These are phyloP conservation scores for Conoideocrella luteorostrata DNA, from an alignment of 2,329 filamentous ascomycete genomes.

Conservation along the genomic window DNA sequence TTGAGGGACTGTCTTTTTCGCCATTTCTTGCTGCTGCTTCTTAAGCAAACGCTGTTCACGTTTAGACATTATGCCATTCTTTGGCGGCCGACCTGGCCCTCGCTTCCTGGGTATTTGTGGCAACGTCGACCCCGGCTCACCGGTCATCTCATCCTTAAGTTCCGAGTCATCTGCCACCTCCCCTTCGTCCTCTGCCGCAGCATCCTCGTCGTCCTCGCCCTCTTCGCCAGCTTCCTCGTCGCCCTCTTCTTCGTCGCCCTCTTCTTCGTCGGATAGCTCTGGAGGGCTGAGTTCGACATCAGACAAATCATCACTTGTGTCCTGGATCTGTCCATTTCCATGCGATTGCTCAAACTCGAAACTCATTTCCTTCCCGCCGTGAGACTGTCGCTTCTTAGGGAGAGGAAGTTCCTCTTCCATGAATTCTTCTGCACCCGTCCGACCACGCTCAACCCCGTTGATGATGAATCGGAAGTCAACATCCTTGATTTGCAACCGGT, in stretches of 20 bases:
- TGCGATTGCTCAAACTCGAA: conserved; percentile 63
- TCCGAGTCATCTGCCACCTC: conserved; percentile 13
- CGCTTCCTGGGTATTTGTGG: conserved; percentile 56
- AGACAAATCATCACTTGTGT: conserved; percentile 49
- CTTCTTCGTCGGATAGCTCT: conserved; percentile 34
- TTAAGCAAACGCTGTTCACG: conserved; percentile 60
- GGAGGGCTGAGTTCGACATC: conserved; percentile 35
- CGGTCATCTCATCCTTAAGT: conserved; percentile 22
- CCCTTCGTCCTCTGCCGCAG: conserved; percentile 12
- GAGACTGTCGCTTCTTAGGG: conserved; percentile 42
- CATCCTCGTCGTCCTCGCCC: conserved; percentile 15
- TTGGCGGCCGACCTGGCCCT: conserved; percentile 73
- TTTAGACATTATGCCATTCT: conserved; percentile 79
- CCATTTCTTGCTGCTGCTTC: conserved; percentile 44
- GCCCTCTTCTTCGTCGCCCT: conserved; percentile 17
- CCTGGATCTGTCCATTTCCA: conserved; percentile 48
- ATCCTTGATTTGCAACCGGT: conserved; percentile 65
- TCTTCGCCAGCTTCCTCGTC: conserved; percentile 14
- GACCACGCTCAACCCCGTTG: conserved; percentile 53
- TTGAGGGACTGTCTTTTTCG: conserved; percentile 45
- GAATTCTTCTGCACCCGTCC: conserved; percentile 51
- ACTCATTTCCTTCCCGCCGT: conserved; percentile 64
- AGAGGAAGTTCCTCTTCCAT: conserved; percentile 42
- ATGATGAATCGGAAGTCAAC: conserved; percentile 63
- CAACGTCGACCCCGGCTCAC: conserved; percentile 29